Percentiles rank a stretch among this genome's conserved stretches.
These are phyloP conservation scores for Backusella australiensis DNA, from an alignment of 192 early-diverging fungal genomes.

Conservation along the genomic window DNA sequence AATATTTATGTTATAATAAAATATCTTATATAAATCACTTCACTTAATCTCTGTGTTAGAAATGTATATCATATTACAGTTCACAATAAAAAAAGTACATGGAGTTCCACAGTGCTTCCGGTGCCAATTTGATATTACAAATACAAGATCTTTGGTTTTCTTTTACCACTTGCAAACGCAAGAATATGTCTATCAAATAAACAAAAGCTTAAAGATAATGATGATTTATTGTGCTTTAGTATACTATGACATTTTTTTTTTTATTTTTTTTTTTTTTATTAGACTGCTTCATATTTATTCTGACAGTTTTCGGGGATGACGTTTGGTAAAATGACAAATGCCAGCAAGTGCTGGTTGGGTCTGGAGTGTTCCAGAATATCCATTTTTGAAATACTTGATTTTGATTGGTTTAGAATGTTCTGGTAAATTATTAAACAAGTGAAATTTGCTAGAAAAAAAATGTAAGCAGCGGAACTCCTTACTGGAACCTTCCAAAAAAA, in stretches of 20 bases:
- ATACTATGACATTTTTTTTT: neutral
- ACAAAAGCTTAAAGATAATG: neutral
- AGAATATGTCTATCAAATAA: neutral
- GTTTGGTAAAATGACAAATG: neutral
- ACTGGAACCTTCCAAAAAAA: slow-evolving; percentile 6
- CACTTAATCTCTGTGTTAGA: too few relatives aligned
- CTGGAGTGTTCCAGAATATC: neutral
- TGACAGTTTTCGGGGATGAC: neutral
- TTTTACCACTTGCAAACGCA: neutral
- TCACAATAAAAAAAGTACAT: too few relatives aligned
- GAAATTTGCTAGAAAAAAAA: neutral
- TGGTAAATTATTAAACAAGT: neutral
- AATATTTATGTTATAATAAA: too few relatives aligned
- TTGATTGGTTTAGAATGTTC: neutral
- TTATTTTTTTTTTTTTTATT: neutral
- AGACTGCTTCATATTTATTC: neutral
- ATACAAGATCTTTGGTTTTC: neutral
- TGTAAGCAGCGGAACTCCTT: neutral
- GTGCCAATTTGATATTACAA: too few relatives aligned
- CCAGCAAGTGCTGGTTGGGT: neutral
- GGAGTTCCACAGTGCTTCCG: too few relatives aligned
- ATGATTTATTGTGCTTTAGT: neutral
- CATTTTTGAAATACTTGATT: neutral
- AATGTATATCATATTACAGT: too few relatives aligned
- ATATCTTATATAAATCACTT: too few relatives aligned